phyloP scores from a whole-genome alignment of 2,329 filamentous ascomycete species.

The Harringtonia aguacate region DNA sequence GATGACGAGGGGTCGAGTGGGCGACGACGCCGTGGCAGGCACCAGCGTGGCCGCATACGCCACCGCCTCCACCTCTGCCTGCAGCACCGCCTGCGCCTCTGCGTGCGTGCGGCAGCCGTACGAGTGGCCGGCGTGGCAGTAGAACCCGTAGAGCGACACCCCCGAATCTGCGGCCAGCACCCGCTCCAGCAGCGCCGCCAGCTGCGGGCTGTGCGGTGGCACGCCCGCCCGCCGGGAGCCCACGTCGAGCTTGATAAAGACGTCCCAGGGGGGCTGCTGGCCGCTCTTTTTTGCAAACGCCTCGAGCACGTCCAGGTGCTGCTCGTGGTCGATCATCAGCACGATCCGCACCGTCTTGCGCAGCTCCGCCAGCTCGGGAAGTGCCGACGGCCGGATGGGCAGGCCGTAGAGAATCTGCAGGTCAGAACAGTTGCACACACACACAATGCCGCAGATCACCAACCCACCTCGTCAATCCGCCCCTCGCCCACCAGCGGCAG shows the following conservation, averaged over 20 bases:
- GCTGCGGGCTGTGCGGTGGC: constrained; percentile 28
- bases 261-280: constrained; percentile 25
- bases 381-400: constrained; percentile 51
- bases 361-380: constrained; percentile 45
- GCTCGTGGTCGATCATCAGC: constrained; percentile 59
- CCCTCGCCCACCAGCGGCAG: constrained; percentile 27
- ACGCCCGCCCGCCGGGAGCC: constrained; percentile 67
- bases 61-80: constrained; percentile 46
- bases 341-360: constrained; percentile 46
- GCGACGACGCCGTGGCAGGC: not conserved
- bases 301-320: constrained; percentile 39
- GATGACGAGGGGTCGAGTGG: not conserved
- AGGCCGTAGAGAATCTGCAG: constrained; percentile 57
- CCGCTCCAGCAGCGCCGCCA: not conserved
- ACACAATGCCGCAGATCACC: too few species aligned
- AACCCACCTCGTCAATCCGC: constrained; percentile 25
- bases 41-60: constrained; percentile 4
- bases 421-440: not conserved
- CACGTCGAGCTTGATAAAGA: constrained; percentile 67
- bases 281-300: not conserved
- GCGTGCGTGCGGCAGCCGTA: constrained; percentile 47
- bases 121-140: constrained; percentile 62
- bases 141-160: constrained; percentile 47
- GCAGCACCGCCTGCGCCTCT: constrained; percentile 45
- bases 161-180: constrained; percentile 12